A percentile compares a stretch with the other conserved stretches of the same genome.
Evolutionary conservation across 2,329 filamentous ascomycete species (phyloP).

Genomic region (Ascochyta rabiei): DNA sequence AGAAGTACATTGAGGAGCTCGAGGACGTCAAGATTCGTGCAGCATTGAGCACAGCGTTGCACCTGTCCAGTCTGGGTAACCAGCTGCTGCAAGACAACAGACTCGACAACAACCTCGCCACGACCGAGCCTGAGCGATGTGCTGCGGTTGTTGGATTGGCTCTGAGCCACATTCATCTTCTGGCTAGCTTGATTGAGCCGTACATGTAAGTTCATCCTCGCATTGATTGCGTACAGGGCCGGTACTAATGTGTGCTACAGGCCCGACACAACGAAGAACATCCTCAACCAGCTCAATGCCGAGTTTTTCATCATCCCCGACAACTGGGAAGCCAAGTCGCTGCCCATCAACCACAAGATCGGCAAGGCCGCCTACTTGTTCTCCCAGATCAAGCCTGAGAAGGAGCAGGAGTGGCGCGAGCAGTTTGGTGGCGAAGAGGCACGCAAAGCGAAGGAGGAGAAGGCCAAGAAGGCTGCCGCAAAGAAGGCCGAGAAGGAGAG

Average conservation of each 20-base stretch:
- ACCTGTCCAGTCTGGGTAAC: conserved; percentile 68
- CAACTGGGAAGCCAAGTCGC: conserved; percentile 46
- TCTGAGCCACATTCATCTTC: conserved; percentile 81
- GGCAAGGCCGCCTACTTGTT: conserved; percentile 83
- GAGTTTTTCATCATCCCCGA: conserved; percentile 64
- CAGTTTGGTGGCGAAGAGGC: conserved; percentile 72
- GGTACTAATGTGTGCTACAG: conserved; percentile 22
- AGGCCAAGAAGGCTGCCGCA: conserved; percentile 62
- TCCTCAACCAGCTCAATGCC: conserved; percentile 75
- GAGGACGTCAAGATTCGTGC: conserved; percentile 74
- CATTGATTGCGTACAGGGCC: neutral
- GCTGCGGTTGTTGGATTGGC: conserved; percentile 75
- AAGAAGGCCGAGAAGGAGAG: conserved; percentile 68
- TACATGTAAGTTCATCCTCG: conserved; percentile 64
- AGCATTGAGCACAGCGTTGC: conserved; percentile 68
- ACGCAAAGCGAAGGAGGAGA: conserved; percentile 73
- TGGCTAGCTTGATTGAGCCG: conserved; percentile 78
- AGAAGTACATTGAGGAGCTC: conserved; percentile 70
- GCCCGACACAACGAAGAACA: conserved; percentile 62
- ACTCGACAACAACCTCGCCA: conserved; percentile 67
- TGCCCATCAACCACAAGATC: conserved; percentile 74
- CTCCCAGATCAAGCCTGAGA: conserved; percentile 79
- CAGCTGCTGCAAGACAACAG: conserved; percentile 62
- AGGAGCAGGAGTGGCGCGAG: conserved; percentile 82
- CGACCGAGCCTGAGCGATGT: conserved; percentile 63